Evolutionary conservation across 305 asterid species (phyloP), one percentile per base, ranked within the genome.

Genomic region (Withania somnifera): DNA sequence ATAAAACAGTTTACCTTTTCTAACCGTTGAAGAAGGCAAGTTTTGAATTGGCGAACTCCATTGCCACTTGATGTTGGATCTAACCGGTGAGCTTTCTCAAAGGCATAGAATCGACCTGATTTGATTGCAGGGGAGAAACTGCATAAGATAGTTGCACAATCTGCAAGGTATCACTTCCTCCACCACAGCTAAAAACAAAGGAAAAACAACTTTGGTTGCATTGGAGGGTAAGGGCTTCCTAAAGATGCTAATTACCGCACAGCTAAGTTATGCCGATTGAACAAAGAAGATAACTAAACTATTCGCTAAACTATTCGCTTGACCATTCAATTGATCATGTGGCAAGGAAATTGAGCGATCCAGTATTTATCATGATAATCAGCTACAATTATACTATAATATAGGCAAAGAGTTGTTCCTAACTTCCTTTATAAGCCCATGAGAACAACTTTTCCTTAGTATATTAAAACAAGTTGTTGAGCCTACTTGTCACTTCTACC

Each of bases 1-100:
- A 40, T 51, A 61, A 60, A 60, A 34, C 60, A 81, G 24, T n/a
- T 66, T 90, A 93, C 99, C 91, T 92, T 86, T 89, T 96, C 98
- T 81, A 96, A 92, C 69, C 99, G 98, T 86, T 92, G 99, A 84
- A 96, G 99, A 85, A 96, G 97, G 24, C 98, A 96, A 63, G 99
- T 96, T 89, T 96, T 96, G 87, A 96, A 96, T 81, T 96, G 99
- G 52, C 99, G 99, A 88, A 96, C 99, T 68, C 99, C 99, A 86
- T 98, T 95, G 80, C 99, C 99, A 83, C 98, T 94, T 79, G 99
- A 96, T 79, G 94, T 93, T 83, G 98, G 98, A 90, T 96, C 99
- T 54, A 96, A 85, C 60, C 97, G 90, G 79, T 96, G 99, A 78
- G 99, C 98, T 89, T 94, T 96, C 91, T 96, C 99, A 79, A 96